These are phyloP conservation scores for Shiraia sp. DNA, from an alignment of 2,329 filamentous ascomycete species.

Conservation along the genomic window DNA sequence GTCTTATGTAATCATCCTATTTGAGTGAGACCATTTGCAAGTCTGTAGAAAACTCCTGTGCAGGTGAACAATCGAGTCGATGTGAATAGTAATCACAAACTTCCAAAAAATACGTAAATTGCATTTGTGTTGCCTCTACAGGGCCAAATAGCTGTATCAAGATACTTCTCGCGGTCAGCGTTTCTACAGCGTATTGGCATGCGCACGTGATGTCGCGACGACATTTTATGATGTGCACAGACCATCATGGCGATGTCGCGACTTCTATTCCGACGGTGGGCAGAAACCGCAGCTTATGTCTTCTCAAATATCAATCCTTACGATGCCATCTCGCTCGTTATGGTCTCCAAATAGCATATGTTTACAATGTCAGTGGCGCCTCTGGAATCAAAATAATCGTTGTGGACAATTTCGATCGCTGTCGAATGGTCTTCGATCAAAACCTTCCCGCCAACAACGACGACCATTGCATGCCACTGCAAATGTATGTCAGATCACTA, in stretches of 20 bases:
- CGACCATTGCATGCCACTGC: slow-evolving; percentile 28
- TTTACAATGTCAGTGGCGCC: slow-evolving; percentile 30
- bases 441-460: slow-evolving; percentile 10
- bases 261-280: slow-evolving; percentile 9
- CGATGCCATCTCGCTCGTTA: slow-evolving; percentile 22
- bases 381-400: slow-evolving; percentile 9
- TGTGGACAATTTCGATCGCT: slow-evolving; percentile 4
- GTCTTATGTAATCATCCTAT: slow-evolving; percentile 1
- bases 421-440: slow-evolving; percentile 10
- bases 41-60: no score
- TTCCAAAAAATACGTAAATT: no score
- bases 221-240: slow-evolving; percentile 19
- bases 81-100: no score
- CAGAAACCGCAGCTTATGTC: slow-evolving; percentile 13
- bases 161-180: no score
- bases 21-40: no score
- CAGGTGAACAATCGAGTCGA: no score
- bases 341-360: slow-evolving; percentile 21
- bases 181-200: no score
- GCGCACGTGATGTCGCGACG: slow-evolving; percentile 24
- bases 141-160: no score
- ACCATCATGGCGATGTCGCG: no score
- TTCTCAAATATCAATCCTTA: slow-evolving; percentile 4
- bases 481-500: slow-evolving; percentile 16
- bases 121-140: no score